Evolutionary conservation across 495 filamentous ascomycete genomes (phyloP), one percentile per base, ranked within the genome.

Genomic region (Podospora sp.): DNA sequence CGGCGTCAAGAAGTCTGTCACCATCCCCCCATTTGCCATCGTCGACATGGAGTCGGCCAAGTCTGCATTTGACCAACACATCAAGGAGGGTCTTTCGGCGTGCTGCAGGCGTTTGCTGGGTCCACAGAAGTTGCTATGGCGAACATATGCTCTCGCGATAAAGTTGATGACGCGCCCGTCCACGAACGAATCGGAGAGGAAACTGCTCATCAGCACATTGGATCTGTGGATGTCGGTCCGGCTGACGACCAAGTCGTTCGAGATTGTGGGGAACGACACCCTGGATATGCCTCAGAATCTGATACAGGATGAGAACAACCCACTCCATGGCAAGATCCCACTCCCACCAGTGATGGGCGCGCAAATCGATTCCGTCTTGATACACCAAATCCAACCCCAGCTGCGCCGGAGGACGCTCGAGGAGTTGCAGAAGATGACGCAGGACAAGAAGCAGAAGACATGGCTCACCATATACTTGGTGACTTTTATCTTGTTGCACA

Each of bases 301-400:
- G 40, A 81, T 82, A 69, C 76, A 84, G 68, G 85, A 86, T 66
- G 71, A 77, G 25, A 77, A 73, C 16, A 85, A 80, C 63, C 80
- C 84, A 14, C 78, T 84, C 53, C 73, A 77, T 26, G 80, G 80
- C 46, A 83, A 83, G 60, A 82, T 86, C 6, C 86, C 85, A 22
- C 73, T 87, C 11, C 85, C 86, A 11, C 86, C 86, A 2, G 84
- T 88, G 33, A 84, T 88, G 83, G 84, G 84, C 35, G 85, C 84
- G 27, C 86, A 88, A 66, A 80, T 88, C 24, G 85, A 87, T 62
- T 78, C 82, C 65, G 78, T 88, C 35, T 75, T 87, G 35, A 86
- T 87, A 52, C 82, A 86, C 65, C 80, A 84, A 60, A 81, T 87
- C 46, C 83, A 85, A 56, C 76, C 83, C n/a, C 82, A 80, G 27